These are phyloP conservation scores for Aspergillus ustus DNA, from an alignment of 2,329 filamentous ascomycete species.

Conservation along the genomic window DNA sequence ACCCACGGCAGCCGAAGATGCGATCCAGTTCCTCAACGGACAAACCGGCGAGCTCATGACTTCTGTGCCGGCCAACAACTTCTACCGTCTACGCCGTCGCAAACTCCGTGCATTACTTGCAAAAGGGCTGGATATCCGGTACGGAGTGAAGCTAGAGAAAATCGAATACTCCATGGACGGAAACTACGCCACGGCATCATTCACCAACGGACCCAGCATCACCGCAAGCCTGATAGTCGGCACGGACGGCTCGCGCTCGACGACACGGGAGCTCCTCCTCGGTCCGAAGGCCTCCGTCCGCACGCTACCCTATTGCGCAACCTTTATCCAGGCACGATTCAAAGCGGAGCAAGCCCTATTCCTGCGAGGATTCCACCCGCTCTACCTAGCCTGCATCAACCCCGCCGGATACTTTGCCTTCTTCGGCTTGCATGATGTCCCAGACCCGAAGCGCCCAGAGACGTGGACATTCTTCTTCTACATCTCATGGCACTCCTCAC, in stretches of 20 bases:
- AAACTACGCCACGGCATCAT: conserved; percentile 21
- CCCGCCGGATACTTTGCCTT: conserved; percentile 52
- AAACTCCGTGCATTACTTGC: conserved; percentile 34
- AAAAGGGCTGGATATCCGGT: conserved; percentile 33
- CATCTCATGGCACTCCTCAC: conserved; percentile 48
- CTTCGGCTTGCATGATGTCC: conserved; percentile 44
- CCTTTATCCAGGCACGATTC: conserved; percentile 51
- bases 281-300: conserved; percentile 39
- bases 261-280: conserved; percentile 32
- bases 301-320: conserved; percentile 50
- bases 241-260: conserved; percentile 33
- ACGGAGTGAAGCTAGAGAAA: conserved; percentile 23
- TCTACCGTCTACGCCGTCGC: conserved; percentile 35
- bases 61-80: conserved; percentile 32
- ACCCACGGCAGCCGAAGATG: conserved; percentile 28
- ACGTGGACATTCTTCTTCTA: conserved; percentile 50
- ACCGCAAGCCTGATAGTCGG: conserved; percentile 30
- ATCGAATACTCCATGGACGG: conserved; percentile 26
- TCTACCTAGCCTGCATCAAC: conserved; percentile 50
- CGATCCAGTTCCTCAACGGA: conserved; percentile 31
- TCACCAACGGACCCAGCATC: conserved; percentile 25
- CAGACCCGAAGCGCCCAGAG: conserved; percentile 30
- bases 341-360: conserved; percentile 48
- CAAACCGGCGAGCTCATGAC: conserved; percentile 32
- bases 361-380: conserved; percentile 51